Evolutionary conservation across 2,329 filamentous ascomycete genomes (phyloP).

Genomic region (Fusarium sp.): DNA sequence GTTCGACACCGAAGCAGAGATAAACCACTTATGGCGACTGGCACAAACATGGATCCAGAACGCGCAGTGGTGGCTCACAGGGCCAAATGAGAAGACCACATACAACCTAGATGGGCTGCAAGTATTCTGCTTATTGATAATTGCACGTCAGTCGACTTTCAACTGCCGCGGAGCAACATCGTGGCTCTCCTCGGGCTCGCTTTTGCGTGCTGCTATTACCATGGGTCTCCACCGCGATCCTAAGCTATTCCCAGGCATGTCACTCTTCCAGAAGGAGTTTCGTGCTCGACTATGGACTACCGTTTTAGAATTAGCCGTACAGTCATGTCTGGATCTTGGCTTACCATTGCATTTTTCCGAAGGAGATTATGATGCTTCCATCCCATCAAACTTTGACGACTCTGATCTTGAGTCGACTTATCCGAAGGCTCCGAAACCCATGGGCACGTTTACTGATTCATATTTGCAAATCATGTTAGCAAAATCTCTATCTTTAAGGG

Average conservation of each 20-base stretch:
- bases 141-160: conserved; percentile 46
- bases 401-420: conserved; percentile 32
- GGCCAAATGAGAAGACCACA: conserved; percentile 45
- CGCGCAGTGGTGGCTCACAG: conserved; percentile 48
- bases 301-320: conserved; percentile 42
- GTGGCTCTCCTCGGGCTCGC: conserved; percentile 46
- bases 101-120: conserved; percentile 47
- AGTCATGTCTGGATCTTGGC: conserved; percentile 44
- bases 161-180: conserved; percentile 47
- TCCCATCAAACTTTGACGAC: conserved; percentile 45
- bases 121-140: conserved; percentile 43
- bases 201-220: conserved; percentile 45
- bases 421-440: conserved; percentile 10
- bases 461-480: conserved; percentile 42
- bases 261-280: conserved; percentile 40
- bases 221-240: conserved; percentile 48
- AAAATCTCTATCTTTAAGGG: conserved; percentile 40
- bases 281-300: conserved; percentile 45
- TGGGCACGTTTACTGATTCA: conserved; percentile 39
- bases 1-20: conserved; percentile 29
- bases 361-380: conserved; percentile 37
- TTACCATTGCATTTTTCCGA: conserved; percentile 40
- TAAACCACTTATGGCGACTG: conserved; percentile 29
- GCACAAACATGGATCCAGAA: conserved; percentile 48
- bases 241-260: conserved; percentile 37